phyloP scores from a whole-genome alignment of 768 basidiomycete species.

The Pisolithus marmoratus region DNA sequence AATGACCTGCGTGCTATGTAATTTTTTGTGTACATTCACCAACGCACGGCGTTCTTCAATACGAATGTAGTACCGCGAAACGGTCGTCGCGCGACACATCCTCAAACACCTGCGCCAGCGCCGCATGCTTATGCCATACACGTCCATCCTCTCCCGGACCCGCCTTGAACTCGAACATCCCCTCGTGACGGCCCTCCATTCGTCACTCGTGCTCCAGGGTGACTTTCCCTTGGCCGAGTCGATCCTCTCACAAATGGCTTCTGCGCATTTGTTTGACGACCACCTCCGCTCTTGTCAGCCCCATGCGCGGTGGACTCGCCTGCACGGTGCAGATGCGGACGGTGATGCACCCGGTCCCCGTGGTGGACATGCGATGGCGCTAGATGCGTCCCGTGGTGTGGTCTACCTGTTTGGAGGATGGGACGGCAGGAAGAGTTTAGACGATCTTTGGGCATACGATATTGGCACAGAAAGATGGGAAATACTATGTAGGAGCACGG shows the following conservation, averaged over 20 bases:
- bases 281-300: conserved; percentile 55
- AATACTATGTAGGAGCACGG: conserved; percentile 50
- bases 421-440: conserved; percentile 65
- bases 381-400: conserved; percentile 54
- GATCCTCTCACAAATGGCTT: conserved; percentile 43
- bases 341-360: conserved; percentile 60
- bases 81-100: conserved; percentile 56
- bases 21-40: neutral
- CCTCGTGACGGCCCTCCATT: conserved; percentile 58
- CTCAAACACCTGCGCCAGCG: conserved; percentile 76
- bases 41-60: neutral
- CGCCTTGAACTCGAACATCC: conserved; percentile 64
- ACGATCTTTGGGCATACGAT: conserved; percentile 76
- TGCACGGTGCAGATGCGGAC: conserved; percentile 56
- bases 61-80: conserved; percentile 57
- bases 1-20: neutral
- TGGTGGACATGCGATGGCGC: conserved; percentile 80
- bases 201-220: conserved; percentile 59
- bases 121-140: conserved; percentile 61
- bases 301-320: conserved; percentile 53
- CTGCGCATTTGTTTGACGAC: conserved; percentile 54
- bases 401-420: conserved; percentile 80
- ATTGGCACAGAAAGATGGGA: conserved; percentile 57
- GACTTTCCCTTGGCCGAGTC: conserved; percentile 56
- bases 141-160: conserved; percentile 49